Conservation (phyloP, 805 yeast species). For the Spathaspora boniae region DNA sequence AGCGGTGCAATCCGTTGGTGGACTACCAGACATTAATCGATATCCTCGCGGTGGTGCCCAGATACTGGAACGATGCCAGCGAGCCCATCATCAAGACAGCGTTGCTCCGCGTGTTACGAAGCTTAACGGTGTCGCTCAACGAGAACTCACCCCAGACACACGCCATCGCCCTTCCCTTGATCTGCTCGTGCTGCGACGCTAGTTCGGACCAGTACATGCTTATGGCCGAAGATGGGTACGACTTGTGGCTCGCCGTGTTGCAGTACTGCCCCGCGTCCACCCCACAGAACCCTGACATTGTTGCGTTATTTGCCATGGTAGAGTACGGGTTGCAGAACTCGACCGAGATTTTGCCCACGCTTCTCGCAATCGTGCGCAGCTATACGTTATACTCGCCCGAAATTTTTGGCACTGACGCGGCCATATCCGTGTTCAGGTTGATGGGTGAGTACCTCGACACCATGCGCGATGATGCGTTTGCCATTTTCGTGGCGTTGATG, state of each 20-base stretch:
- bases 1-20: slow-evolving; percentile 62
- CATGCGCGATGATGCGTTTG: slow-evolving; percentile 70
- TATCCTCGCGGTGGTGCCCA: slow-evolving; percentile 58
- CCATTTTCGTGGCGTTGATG: slow-evolving; percentile 49
- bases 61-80: slow-evolving; percentile 66
- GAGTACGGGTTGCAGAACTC: slow-evolving; percentile 60
- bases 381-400: slow-evolving; percentile 51
- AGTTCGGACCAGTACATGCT: slow-evolving; percentile 42
- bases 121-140: slow-evolving; percentile 55
- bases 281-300: slow-evolving; percentile 34
- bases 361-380: slow-evolving; percentile 60
- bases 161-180: slow-evolving; percentile 61
- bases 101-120: slow-evolving; percentile 51
- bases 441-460: slow-evolving; percentile 52
- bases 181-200: slow-evolving; percentile 59
- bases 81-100: slow-evolving; percentile 41
- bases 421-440: slow-evolving; percentile 43
- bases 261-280: slow-evolving; percentile 50
- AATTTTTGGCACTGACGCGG: slow-evolving; percentile 33
- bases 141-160: slow-evolving; percentile 46
- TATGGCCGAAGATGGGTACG: slow-evolving; percentile 82
- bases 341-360: slow-evolving; percentile 69
- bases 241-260: slow-evolving; percentile 71
- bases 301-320: slow-evolving; percentile 47
- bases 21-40: slow-evolving; percentile 48